These are phyloP conservation scores for Thuidium tamariscinum DNA, from an alignment of 225 moss, liverwort and hornwort species.

Conservation along the genomic window DNA sequence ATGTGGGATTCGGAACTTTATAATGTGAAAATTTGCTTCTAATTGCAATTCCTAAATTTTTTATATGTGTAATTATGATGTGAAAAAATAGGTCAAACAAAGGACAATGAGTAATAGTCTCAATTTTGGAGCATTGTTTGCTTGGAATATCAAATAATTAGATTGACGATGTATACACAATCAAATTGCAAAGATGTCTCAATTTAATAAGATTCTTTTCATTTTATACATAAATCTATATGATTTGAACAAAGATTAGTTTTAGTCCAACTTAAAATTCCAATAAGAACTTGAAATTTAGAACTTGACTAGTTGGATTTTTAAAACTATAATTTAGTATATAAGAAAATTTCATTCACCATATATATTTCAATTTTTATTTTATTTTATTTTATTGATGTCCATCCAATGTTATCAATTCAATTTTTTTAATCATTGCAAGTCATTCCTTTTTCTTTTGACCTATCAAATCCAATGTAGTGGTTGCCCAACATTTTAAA, in stretches of 20 bases:
- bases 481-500: accelerated
- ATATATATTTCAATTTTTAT: background rate
- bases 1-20: background rate
- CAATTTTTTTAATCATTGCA: background rate
- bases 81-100: background rate
- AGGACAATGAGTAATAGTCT: background rate
- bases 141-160: accelerated
- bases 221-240: background rate
- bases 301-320: background rate
- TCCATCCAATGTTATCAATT: background rate
- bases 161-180: background rate
- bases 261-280: too few relatives aligned
- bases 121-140: accelerated
- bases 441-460: background rate
- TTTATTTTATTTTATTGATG: background rate
- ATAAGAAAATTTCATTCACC: background rate
- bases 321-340: background rate
- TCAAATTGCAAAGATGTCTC: background rate
- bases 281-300: background rate
- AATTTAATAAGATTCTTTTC: background rate
- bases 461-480: accelerated
- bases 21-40: background rate
- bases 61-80: background rate
- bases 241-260: background rate
- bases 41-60: background rate